These are phyloP conservation scores for Colletotrichum tamarilloi DNA, from an alignment of 2,329 filamentous ascomycete genomes.

Conservation along the genomic window DNA sequence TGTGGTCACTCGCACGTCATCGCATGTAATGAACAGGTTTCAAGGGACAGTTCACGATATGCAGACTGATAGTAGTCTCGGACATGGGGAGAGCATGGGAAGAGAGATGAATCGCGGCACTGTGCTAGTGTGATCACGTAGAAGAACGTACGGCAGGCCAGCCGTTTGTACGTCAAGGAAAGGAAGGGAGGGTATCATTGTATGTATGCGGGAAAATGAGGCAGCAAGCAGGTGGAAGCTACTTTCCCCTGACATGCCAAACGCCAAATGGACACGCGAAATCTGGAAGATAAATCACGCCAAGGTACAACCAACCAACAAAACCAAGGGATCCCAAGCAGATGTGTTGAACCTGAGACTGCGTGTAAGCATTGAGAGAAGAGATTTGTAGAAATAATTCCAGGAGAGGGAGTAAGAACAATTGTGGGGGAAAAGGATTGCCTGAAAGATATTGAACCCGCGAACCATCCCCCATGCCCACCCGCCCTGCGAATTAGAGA, in stretches of 20 bases:
- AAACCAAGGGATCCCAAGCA: neutral
- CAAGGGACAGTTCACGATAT: neutral
- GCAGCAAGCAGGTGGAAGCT: neutral
- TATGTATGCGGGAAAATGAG: constrained; percentile 1
- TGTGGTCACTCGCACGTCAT: neutral
- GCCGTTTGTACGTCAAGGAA: neutral
- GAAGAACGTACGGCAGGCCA: neutral
- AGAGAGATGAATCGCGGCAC: neutral
- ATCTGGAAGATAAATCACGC: neutral
- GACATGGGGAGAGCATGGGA: neutral
- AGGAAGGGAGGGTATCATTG: constrained; percentile 36
- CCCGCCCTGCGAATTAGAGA: neutral
- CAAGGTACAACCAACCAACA: constrained; percentile 3
- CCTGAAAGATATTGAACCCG: neutral
- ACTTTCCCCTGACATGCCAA: neutral
- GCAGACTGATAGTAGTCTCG: neutral
- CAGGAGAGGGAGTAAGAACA: neutral
- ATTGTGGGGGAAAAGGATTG: neutral
- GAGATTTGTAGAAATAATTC: neutral
- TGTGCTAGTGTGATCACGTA: neutral
- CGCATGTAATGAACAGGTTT: neutral
- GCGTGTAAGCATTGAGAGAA: constrained; percentile 12
- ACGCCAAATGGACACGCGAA: neutral
- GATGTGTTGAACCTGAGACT: neutral
- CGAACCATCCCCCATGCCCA: constrained; percentile 4